Evolutionary conservation across 768 basidiomycete genomes (phyloP).

Genomic region (Podaxis rugospora): DNA sequence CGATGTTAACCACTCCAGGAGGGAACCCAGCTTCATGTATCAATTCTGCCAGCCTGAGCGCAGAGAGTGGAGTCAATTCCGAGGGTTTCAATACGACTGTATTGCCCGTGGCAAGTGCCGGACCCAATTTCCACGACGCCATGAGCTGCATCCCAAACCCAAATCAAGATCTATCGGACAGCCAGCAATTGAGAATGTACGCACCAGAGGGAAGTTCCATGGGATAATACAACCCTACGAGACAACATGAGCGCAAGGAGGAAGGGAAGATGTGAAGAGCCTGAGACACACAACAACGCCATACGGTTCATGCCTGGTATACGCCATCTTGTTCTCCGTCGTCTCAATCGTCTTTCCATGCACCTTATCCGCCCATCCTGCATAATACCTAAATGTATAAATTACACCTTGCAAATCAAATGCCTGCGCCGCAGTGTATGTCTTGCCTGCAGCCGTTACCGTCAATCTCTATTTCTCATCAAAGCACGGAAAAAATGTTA

Average conservation of each 20-base stretch:
- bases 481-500: background rate
- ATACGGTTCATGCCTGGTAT: conserved; percentile 66
- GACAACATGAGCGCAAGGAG: background rate
- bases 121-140: conserved; percentile 66
- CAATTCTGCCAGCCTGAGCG: conserved; percentile 46
- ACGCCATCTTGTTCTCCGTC: conserved; percentile 51
- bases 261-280: background rate
- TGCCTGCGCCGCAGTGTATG: conserved; percentile 41
- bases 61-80: conserved; percentile 68
- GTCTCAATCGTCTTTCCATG: conserved; percentile 75
- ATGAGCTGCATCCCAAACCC: conserved; percentile 28
- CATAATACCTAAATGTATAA: conserved; percentile 68
- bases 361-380: conserved; percentile 88
- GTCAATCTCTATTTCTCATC: background rate
- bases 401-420: conserved; percentile 47
- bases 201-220: conserved; percentile 47
- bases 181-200: background rate
- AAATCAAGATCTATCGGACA: background rate
- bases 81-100: conserved; percentile 69
- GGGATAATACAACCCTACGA: conserved; percentile 50
- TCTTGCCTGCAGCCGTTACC: conserved; percentile 40
- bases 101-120: conserved; percentile 77
- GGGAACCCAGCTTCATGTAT: conserved; percentile 72
- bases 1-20: conserved; percentile 70
- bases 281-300: conserved; percentile 36